Evolutionary conservation across 2,329 filamentous ascomycete genomes (phyloP), one percentile per base, ranked within the genome.

Genomic region (Trichoderma aggressivum): DNA sequence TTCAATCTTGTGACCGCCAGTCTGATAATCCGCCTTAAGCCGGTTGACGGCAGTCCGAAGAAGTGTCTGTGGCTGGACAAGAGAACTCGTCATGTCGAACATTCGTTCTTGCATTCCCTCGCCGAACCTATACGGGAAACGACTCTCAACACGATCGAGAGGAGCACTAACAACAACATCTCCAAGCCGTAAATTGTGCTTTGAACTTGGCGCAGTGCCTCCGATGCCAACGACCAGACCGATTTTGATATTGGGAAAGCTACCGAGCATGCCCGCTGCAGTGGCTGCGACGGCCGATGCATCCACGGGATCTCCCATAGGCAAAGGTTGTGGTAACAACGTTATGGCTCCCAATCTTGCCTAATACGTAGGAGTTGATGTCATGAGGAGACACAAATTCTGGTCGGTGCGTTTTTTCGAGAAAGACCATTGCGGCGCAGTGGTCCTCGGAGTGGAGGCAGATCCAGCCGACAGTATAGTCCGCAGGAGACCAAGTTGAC

Each of bases 381-480:
- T 75, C 74, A 5, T 70, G 30, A 12, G 12, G 26, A 0, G 59
- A 12, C 30, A 77, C 75, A 64, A 83, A 79, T 43, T 76, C 71
- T 71, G 34, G 55, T 10, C 65, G 10, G 26, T 72, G 71, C 34
- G n/a, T 30, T 55, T 84, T 30, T 2, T 65, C 62, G 12, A 65
- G 47, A n/a, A 65, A 65, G 10, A 65, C 28, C 10, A 55, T 43
- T 79, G 64, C 83, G 7, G 83, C 82, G 62, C 80, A 76, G 53
- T 75, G 77, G 61, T 85, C 83, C 26, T 28, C 26, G 26, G 26
- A 28, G 26, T 28, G 70, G 12, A 82, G 82, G 62, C 81, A 85
- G 6, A 85, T 83, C 82, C 82, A 84, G 30, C 82, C 83, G 7
- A 85, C 76, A 0, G 77, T 81, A 66, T 84, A 85, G 43, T 67